These are phyloP conservation scores for Myxozyma kluyveri DNA, from an alignment of 805 yeast species.

Conservation along the genomic window DNA sequence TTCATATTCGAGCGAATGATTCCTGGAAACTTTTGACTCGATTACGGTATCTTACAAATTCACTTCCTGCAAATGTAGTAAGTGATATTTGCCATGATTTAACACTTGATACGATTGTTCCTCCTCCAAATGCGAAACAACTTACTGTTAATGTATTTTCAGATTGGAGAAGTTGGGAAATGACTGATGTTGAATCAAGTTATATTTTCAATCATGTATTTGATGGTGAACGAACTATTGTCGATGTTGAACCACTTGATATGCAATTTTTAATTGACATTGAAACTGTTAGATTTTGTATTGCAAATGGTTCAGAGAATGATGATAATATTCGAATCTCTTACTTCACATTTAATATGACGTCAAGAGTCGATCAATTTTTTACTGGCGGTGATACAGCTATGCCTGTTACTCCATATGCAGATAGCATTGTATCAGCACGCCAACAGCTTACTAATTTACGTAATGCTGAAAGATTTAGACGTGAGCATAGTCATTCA, in stretches of 20 bases:
- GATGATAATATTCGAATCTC: slow-evolving; percentile 39
- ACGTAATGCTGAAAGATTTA: neutral
- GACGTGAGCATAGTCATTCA: neutral
- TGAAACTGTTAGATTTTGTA: slow-evolving; percentile 37
- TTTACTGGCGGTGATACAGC: no score
- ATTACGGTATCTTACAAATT: slow-evolving; percentile 66
- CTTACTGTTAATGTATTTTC: slow-evolving; percentile 60
- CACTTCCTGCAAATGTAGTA: slow-evolving; percentile 48
- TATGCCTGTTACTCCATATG: neutral
- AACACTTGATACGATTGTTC: slow-evolving; percentile 27
- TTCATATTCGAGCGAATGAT: slow-evolving; percentile 75
- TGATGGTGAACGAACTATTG: slow-evolving; percentile 31
- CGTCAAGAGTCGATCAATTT: neutral
- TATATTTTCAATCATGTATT: slow-evolving; percentile 56
- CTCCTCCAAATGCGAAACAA: slow-evolving; percentile 51
- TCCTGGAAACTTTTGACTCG: slow-evolving; percentile 86
- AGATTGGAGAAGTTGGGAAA: slow-evolving; percentile 92
- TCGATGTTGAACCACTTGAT: slow-evolving; percentile 10
- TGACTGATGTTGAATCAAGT: slow-evolving; percentile 57
- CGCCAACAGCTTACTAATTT: neutral
- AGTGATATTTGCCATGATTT: slow-evolving; percentile 42
- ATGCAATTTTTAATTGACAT: slow-evolving; percentile 35
- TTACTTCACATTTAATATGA: slow-evolving; percentile 33
- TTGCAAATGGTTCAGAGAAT: slow-evolving; percentile 36
- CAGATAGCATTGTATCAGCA: neutral